phyloP scores from a whole-genome alignment of 23 red algal species.

The Chondrus crispus region DNA sequence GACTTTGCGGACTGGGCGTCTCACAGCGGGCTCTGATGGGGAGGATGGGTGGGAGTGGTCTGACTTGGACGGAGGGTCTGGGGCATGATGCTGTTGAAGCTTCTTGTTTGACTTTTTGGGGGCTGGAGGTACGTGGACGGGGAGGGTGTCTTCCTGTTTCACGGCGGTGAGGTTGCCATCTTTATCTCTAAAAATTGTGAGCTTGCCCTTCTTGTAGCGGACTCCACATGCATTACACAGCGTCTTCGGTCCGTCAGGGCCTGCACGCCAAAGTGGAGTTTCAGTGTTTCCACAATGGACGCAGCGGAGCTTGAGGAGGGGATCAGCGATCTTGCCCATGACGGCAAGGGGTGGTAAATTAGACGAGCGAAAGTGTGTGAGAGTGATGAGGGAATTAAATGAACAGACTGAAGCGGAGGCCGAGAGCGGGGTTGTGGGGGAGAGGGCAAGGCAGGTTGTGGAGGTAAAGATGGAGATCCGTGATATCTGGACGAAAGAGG shows the following conservation, averaged over 20 bases:
- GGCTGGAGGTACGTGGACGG: slow-evolving; percentile 45
- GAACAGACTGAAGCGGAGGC: too few species aligned
- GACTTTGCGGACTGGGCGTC: slow-evolving; percentile 35
- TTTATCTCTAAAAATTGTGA: slow-evolving; percentile 53
- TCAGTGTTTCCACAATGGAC: slow-evolving; percentile 77
- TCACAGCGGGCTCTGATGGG: background rate
- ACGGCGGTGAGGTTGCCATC: slow-evolving; percentile 54
- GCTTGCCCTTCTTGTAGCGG: slow-evolving; percentile 89
- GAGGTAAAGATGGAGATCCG: too few species aligned
- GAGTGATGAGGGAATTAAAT: too few species aligned
- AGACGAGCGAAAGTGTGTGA: too few species aligned
- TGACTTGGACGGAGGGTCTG: background rate
- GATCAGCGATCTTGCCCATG: slow-evolving; percentile 41
- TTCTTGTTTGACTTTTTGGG: slow-evolving; percentile 43
- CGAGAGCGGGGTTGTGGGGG: too few species aligned
- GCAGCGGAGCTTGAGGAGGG: slow-evolving; percentile 57
- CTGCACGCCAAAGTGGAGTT: slow-evolving; percentile 93
- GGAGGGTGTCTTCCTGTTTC: slow-evolving; percentile 11
- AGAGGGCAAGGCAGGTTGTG: too few species aligned
- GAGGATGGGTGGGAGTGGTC: background rate
- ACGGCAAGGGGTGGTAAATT: too few species aligned
- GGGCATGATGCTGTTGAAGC: background rate
- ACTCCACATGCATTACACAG: slow-evolving; percentile 99
- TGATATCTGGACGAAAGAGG: too few species aligned
- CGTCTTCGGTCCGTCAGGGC: slow-evolving; percentile 85